phyloP scores from a whole-genome alignment of 106 monocot genomes.

The Amphibolis antarctica region DNA sequence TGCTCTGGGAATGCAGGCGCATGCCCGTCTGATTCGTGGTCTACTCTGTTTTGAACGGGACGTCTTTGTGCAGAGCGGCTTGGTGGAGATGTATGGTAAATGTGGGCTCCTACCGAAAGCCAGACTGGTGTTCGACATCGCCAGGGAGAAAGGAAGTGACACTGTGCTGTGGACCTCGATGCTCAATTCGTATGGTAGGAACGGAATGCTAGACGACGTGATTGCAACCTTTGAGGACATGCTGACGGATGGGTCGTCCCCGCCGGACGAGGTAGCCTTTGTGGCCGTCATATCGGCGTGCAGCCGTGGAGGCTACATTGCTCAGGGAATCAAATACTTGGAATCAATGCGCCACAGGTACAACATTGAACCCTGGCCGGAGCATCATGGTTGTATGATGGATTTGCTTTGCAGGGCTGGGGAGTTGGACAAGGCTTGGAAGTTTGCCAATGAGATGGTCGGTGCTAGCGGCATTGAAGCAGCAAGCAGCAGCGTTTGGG shows the following conservation, averaged over 20 bases:
- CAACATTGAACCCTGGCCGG: constrained; percentile 20
- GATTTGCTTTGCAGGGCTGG: constrained; percentile 55
- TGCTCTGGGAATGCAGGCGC: constrained; percentile 33
- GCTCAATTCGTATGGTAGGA: constrained; percentile 41
- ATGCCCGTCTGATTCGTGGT: constrained; percentile 29
- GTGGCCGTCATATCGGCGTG: constrained; percentile 54
- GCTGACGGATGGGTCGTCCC: constrained; percentile 21
- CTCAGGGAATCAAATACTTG: constrained; percentile 35
- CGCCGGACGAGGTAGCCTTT: constrained; percentile 44
- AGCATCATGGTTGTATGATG: constrained; percentile 58
- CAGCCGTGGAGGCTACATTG: constrained; percentile 27
- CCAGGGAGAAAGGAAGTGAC: constrained; percentile 13
- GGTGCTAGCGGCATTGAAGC: not conserved
- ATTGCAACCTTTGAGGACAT: constrained; percentile 37
- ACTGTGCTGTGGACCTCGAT: constrained; percentile 63
- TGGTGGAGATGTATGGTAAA: constrained; percentile 74
- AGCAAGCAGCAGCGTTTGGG: constrained; percentile 31
- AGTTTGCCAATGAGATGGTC: constrained; percentile 24
- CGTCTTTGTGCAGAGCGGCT: constrained; percentile 23
- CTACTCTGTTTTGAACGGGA: constrained; percentile 12
- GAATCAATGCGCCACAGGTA: constrained; percentile 22
- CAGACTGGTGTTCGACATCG: constrained; percentile 25
- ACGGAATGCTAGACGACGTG: constrained; percentile 36
- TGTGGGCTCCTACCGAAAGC: constrained; percentile 42
- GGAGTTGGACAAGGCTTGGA: constrained; percentile 38